Evolutionary conservation across 2,329 filamentous ascomycete species (phyloP), one percentile per base, ranked within the genome.

Genomic region (Fusarium newnesense): DNA sequence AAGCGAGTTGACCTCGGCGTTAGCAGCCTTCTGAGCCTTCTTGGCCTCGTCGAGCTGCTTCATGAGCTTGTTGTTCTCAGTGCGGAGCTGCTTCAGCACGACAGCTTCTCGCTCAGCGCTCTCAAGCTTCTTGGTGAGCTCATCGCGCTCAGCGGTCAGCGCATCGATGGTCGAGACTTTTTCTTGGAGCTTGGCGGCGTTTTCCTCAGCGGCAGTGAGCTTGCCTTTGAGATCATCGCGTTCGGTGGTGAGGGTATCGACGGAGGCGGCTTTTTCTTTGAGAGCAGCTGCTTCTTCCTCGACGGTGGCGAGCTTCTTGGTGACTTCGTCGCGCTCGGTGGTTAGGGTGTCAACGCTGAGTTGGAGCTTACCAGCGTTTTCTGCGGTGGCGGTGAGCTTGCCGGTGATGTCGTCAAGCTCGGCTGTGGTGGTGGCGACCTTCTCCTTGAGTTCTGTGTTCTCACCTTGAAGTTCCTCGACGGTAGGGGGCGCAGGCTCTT

Each of bases 11-110:
- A 79, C 70, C 34, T 78, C 67, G 9, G 70, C 67, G 8, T 56
- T 66, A 1, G 77, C 73, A 8, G 72, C 57, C 42, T 77, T 65
- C n/a, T 78, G 75, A 2, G 70, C 70, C 60, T 69, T 67, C 62
- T 78, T 72, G 1, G 77, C 75, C 26, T 70, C 75, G 0, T 71
- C 75, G 2, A 78, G 77, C 43, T 78, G 74, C 10, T 73, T 75
- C 37, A 63, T 69, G 15, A 78, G 77, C 26, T 64, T 69, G 15
- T 69, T 77, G 59, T 78, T 78, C 67, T 78, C 76, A 9, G 70
- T 69, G 9, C 75, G 72, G 5, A 78, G 54, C 9, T 69, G 62
- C 5, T 74, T 63, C 4, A 77, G 44, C 24, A 76, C 68, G 2
- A 76, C 73, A 6, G 73, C 72, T 21, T 77, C 75, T 7, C 66